Evolutionary conservation across 495 filamentous ascomycete species (phyloP), one percentile per base, ranked within the genome.

Genomic region (Neurospora africana): DNA sequence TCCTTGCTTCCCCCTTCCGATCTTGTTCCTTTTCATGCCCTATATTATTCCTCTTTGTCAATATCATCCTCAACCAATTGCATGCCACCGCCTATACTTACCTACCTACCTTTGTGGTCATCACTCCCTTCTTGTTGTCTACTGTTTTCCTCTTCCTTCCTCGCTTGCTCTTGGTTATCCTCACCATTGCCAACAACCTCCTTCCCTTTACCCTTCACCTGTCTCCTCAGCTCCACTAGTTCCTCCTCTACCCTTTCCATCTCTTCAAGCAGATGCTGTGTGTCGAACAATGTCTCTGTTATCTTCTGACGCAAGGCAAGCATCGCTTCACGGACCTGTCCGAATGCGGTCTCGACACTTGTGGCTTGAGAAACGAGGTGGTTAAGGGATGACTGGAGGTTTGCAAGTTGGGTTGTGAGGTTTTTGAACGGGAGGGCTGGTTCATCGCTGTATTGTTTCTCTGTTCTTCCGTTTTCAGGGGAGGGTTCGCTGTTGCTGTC

Each of bases 351-450:
- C 0, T 61, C 53, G 15, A 33, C 6, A 9, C 15, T 8, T 0
- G 6, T 30, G 2, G 27, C 53, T 0, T 33, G 15, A 10, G 27
- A 61, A 1, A 61, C 53, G 0, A 61, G 27, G 0, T 19, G 5
- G 15, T 33, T 9, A 2, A 61, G 53, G 3, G 27, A 33, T 1
- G 0, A 2, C 4, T 61, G 3, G 0, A 61, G 27, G 7, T 0
- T 0, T 0, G 2, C 23, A 4, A 61, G 15, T 15, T 61, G 53
- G 53, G 2, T 1, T 0, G 13, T 33, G 0, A 61, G 27, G 15
- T 33, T 61, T 1, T 33, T 17, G 3, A 33, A 61, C 0, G 13
- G 27, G 7, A 33, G 6, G 0, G 0, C 2, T 0, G 15, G 13
- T 19, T 61, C 53, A 0, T 33, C 27, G 6, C 2, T 0, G 0